Evolutionary conservation across 768 basidiomycete species (phyloP).

Genomic region (Podaxis mareebaensis): DNA sequence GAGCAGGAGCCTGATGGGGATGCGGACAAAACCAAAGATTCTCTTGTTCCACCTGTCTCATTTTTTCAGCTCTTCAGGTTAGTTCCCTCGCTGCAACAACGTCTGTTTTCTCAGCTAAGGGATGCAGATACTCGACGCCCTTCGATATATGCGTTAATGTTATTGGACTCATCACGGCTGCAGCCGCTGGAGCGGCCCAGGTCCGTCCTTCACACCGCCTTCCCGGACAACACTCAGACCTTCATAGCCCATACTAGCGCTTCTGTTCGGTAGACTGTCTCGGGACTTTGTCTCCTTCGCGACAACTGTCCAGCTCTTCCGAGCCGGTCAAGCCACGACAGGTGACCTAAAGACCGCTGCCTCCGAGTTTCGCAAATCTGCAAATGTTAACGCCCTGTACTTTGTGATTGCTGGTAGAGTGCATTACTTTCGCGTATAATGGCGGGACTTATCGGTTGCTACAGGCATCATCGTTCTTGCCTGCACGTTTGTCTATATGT

Average conservation of each 20-base stretch:
- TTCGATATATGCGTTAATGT: constrained; percentile 60
- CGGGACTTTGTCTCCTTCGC: constrained; percentile 61
- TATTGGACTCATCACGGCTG: constrained; percentile 66
- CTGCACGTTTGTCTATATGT: constrained; percentile 66
- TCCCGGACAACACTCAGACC: neutral
- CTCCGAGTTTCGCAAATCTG: constrained; percentile 44
- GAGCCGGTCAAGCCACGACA: constrained; percentile 26
- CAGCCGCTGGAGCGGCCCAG: constrained; percentile 70
- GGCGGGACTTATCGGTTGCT: too few relatives aligned
- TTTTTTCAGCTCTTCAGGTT: constrained; percentile 17
- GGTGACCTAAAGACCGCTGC: constrained; percentile 25
- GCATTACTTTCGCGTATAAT: constrained; percentile 43
- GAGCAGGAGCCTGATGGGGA: neutral
- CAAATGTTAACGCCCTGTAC: constrained; percentile 55
- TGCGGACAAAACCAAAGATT: neutral
- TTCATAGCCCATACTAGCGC: constrained; percentile 59
- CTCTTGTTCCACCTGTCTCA: constrained; percentile 7
- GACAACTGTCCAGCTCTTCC: constrained; percentile 20
- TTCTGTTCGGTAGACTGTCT: constrained; percentile 76
- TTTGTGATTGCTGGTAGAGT: constrained; percentile 62
- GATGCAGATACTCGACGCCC: constrained; percentile 59
- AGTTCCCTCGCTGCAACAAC: neutral
- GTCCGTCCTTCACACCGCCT: constrained; percentile 31
- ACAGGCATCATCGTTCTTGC: constrained; percentile 53
- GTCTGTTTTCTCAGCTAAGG: neutral